Evolutionary conservation across 2,329 filamentous ascomycete genomes (phyloP), one percentile per base, ranked within the genome.

Genomic region (Mariannaea elegans): DNA sequence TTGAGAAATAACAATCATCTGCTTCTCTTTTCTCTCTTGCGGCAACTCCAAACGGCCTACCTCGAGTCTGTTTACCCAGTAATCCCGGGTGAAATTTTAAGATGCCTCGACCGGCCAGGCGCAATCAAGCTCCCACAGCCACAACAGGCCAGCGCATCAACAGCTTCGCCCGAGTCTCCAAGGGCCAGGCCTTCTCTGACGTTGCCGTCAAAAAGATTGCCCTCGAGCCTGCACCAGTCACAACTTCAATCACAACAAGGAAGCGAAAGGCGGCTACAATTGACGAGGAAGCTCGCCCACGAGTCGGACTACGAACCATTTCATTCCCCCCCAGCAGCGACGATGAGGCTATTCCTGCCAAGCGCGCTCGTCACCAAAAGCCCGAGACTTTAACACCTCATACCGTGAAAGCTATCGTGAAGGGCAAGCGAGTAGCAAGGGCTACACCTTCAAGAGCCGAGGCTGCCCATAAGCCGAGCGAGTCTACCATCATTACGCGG

Each of bases 121-220:
- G 69, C 57, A 66, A 63, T 18, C 64, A 72, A 38, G 63, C 58
- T 45, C 55, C 44, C 27, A 60, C 65, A 54, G 61, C 59, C 29
- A 42, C 65, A 24, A 31, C 53, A 13, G 62, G 51, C 34, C 72
- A 72, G 21, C 60, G 71, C 63, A 83, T 84, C 54, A 75, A 70
- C 73, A 76, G 65, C 68, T 84, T 83, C 67, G 67, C 78, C 44
- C 82, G 81, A 52, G 72, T 84, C 46, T 83, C 81, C 31, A 85
- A 85, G 72, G 68, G 69, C 19, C 66, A 73, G 18, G 56, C 62
- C 16, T 63, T 69, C 18, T 59, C 62, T 14, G 70, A 71, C 41
- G 38, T 56, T n/a, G 65, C 75, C 8, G 41, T 68, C 31, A 80
- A 81, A 65, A 78, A 79, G 62, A 68, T 66, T 19, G 59, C 66